phyloP scores from a whole-genome alignment of 441 rosid species.

The Syzygium malaccense region DNA sequence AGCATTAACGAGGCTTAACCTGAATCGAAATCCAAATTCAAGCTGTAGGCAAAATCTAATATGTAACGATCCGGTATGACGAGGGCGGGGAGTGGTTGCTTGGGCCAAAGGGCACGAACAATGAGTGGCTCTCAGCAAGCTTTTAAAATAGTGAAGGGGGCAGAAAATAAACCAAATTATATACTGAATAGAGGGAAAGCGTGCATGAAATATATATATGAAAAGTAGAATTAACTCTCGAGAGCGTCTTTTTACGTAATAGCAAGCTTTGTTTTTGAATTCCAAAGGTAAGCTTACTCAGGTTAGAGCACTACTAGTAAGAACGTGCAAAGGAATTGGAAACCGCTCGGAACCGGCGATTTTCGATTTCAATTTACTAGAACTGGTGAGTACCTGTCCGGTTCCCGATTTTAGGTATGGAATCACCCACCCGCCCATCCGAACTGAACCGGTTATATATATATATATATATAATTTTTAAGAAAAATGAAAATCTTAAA shows the following conservation, averaged over 20 bases:
- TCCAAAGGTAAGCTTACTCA: background rate
- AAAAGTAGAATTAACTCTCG: background rate
- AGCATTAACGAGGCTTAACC: background rate
- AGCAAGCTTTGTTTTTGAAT: background rate
- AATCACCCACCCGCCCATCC: too few relatives aligned
- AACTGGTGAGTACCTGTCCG: too few relatives aligned
- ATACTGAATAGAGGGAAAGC: rapidly evolving
- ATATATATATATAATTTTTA: too few relatives aligned
- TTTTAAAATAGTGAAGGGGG: background rate
- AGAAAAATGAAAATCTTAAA: too few relatives aligned
- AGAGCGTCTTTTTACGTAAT: background rate
- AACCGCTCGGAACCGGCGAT: too few relatives aligned
- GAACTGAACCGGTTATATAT: too few relatives aligned
- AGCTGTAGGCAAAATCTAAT: background rate
- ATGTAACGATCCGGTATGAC: background rate
- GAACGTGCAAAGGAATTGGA: too few relatives aligned
- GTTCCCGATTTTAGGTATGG: too few relatives aligned
- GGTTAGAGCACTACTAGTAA: background rate
- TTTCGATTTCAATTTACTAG: too few relatives aligned
- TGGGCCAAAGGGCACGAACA: background rate
- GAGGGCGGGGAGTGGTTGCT: background rate
- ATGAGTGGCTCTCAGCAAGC: background rate
- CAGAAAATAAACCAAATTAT: background rate
- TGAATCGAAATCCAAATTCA: background rate
- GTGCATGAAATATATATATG: background rate